These are phyloP conservation scores for Vitis labrusca DNA, from an alignment of 164 flowering plant species.

Conservation along the genomic window DNA sequence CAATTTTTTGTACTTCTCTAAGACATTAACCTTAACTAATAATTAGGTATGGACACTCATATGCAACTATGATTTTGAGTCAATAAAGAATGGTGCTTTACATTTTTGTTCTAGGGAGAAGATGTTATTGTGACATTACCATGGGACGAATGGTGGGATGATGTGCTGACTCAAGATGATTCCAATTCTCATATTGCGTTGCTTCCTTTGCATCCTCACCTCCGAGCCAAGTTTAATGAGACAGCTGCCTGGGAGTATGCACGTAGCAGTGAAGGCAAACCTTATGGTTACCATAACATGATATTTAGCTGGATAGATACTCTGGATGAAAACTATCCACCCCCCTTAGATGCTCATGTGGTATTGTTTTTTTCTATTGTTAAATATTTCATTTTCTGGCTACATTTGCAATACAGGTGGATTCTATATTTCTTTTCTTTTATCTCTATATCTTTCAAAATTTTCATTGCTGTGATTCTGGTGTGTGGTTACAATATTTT, in stretches of 20 bases:
- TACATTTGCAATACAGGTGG: background rate
- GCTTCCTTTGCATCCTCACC: slow-evolving; percentile 87
- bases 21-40: background rate
- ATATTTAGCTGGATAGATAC: slow-evolving; percentile 99
- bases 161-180: slow-evolving; percentile 82
- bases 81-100: slow-evolving; percentile 2
- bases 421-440: background rate
- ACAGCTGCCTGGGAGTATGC: slow-evolving; percentile 99
- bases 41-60: background rate
- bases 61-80: background rate
- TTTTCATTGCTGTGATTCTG: background rate
- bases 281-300: slow-evolving; percentile 95
- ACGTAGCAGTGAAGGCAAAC: slow-evolving; percentile 68
- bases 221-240: slow-evolving; percentile 84
- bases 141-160: slow-evolving; percentile 99
- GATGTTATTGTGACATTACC: slow-evolving; percentile 78
- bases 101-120: slow-evolving; percentile 65
- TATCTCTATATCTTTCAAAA: background rate
- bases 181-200: slow-evolving; percentile 93
- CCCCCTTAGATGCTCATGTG: slow-evolving; percentile 94
- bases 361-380: slow-evolving; percentile 33
- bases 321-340: slow-evolving; percentile 70
- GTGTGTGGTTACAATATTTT: too few species aligned
- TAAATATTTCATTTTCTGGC: background rate
- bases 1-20: background rate